Base-by-base conservation (phyloP, 148 eudicot genomes). In the Rhododendron williamsianum region DNA sequence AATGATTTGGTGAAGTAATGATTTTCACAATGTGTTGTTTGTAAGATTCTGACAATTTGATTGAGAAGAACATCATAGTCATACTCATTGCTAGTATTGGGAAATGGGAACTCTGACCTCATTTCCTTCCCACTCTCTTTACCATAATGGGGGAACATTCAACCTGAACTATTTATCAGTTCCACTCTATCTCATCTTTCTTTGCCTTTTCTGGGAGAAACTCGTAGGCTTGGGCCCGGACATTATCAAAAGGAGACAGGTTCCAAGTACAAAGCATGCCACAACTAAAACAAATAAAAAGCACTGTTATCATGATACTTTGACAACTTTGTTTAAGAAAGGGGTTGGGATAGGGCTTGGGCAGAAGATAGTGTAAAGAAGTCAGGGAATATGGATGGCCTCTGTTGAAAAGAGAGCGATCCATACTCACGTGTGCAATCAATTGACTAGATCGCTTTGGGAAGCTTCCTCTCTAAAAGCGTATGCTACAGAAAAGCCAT, bases 391-490 rank as follows among this genome's bases (percentile, higher is more conserved):
- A 9, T 45, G 30, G 81, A 78, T 46, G 56, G 56, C 56, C 81
- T 46, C 16, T n/a, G 56, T 78, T 78, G 81, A 80, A 80, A 38
- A 80, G n/a, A 78, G 35, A 80, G 63, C n/a, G 0, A 80, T 46
- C 5, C 78, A 23, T 30, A 12, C 38, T 71, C 36, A 11, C 1
- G 12, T 27, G 76, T 71, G 76, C 76, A 71, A 27, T 30, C 8
- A 12, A 30, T 30, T 71, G 38, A 71, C 36, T 27, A 30, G 18
- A 71, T 71, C 15, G 2, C 38, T 27, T 71, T 71, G 6, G 73
- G 35, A 67, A 25, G 73, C 76, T 71, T 71, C 76, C 38, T 67
- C 35, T 3, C 35, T 27, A 25, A 67, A 16, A 35, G 36, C 19
- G 0, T 12, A 30, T 30, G 76, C 18, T 30, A 13, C 38, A 30